Percentiles rank a stretch among this genome's conserved stretches.
phyloP scores from a whole-genome alignment of 2,329 filamentous ascomycete genomes.

The Fusarium nanum region DNA sequence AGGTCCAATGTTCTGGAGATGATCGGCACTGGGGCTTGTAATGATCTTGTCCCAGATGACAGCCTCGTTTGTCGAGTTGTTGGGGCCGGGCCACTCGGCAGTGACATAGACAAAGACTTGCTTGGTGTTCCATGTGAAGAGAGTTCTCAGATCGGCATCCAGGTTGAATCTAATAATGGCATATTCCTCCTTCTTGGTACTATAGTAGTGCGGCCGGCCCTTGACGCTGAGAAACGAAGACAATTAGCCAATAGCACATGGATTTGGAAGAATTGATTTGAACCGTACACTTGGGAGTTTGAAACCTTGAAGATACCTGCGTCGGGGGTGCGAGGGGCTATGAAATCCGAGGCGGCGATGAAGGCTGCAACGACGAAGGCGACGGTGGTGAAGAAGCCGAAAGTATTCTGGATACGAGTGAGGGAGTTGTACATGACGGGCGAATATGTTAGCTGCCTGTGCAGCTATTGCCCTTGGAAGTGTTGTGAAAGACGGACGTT shows the following conservation, averaged over 20 bases:
- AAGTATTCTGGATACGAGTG: conserved; percentile 89
- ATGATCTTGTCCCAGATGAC: conserved; percentile 98
- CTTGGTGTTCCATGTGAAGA: conserved; percentile 99
- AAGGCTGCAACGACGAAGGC: conserved; percentile 82
- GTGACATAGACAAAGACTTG: conserved; percentile 97
- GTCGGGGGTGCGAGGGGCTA: conserved; percentile 74
- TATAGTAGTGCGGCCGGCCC: conserved; percentile 96
- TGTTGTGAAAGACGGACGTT: conserved; percentile 18
- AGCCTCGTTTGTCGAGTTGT: conserved; percentile 71
- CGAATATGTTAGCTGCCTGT: conserved; percentile 17
- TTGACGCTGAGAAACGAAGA: conserved; percentile 70
- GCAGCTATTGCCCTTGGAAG: conserved; percentile 30
- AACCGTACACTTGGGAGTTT: conserved; percentile 85
- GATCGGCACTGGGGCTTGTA: conserved; percentile 74
- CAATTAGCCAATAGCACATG: conserved; percentile 7
- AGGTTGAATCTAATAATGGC: conserved; percentile 94
- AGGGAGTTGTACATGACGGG: conserved; percentile 85
- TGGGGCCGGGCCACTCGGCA: conserved; percentile 70
- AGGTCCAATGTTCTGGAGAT: conserved; percentile 70
- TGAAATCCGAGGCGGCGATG: conserved; percentile 83
- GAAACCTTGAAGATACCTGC: conserved; percentile 70
- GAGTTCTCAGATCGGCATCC: conserved; percentile 87
- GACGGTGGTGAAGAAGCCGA: conserved; percentile 98
- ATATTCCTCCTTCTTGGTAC: conserved; percentile 91
- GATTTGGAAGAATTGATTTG: background rate